A percentile compares a stretch with the other conserved stretches of the same genome.
phyloP scores from a whole-genome alignment of 139 green algal genomes.

The Dunaliella sp. region DNA sequence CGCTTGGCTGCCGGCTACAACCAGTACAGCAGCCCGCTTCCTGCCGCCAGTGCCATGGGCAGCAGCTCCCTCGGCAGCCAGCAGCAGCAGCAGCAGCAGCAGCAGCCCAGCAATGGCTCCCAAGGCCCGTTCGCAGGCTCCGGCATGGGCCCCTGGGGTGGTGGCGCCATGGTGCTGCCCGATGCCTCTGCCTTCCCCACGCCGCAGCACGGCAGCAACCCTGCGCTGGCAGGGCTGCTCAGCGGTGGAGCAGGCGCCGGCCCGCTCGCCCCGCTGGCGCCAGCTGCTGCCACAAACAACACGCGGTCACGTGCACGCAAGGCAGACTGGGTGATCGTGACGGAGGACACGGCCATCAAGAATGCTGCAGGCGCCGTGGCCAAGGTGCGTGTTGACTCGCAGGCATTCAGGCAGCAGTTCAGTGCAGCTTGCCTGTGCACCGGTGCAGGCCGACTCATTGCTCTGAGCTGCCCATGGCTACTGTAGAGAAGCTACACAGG shows the following conservation, averaged over 20 bases:
- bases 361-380: slow-evolving; percentile 46
- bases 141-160: background rate
- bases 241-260: background rate
- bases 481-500: too few species aligned
- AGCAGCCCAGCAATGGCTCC: background rate
- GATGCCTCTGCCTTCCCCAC: background rate
- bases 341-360: slow-evolving; percentile 48
- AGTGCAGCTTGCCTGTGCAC: too few species aligned
- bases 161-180: background rate
- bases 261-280: background rate
- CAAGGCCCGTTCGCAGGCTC: too few species aligned
- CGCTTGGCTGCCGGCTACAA: background rate
- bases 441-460: too few species aligned
- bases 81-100: too few species aligned
- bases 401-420: too few species aligned
- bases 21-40: background rate
- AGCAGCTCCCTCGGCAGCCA: background rate
- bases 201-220: background rate
- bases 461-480: too few species aligned
- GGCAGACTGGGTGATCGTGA: slow-evolving; percentile 49
- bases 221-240: background rate
- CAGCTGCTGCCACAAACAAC: background rate
- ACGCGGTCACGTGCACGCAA: slow-evolving; percentile 32
- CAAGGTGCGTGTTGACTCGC: slow-evolving; percentile 22
- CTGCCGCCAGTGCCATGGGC: background rate